Conservation (phyloP, 176 grass and related monocot genomes). For the Zizania latifolia region DNA sequence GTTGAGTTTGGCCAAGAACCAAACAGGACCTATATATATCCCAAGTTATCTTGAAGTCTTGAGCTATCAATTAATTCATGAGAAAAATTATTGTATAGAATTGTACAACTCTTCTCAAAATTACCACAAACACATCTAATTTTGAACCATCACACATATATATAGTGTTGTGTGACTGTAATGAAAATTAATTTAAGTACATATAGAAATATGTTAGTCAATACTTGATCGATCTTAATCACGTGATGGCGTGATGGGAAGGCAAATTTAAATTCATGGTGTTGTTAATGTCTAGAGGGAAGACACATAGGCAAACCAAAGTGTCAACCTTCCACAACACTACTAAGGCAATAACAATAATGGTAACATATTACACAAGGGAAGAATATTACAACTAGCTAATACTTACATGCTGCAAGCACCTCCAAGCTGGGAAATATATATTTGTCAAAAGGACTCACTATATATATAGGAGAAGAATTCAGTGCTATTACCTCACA, state of each 20-base stretch:
- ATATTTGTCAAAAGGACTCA: not conserved
- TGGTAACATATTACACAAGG: not conserved
- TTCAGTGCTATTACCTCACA: not conserved
- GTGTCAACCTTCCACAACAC: not conserved
- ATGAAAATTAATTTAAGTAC: not conserved
- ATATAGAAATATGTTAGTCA: not conserved
- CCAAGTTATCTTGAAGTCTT: too few species aligned
- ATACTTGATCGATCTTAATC: not conserved
- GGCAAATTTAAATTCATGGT: not conserved
- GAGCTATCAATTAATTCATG: too few species aligned
- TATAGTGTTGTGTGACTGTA: not conserved
- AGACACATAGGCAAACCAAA: not conserved
- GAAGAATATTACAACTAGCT: not conserved
- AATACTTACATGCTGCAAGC: not conserved
- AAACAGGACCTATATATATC: not conserved
- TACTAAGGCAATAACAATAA: not conserved
- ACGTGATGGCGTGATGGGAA: too few species aligned
- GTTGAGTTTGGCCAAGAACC: not conserved
- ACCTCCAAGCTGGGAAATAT: not conserved
- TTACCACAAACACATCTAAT: not conserved
- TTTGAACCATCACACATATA: not conserved
- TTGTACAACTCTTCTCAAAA: not conserved
- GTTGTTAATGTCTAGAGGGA: not conserved
- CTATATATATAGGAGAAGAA: slow-evolving; percentile 3
- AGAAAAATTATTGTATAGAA: too few species aligned